These are phyloP conservation scores for Pythium biforme DNA, from an alignment of 352 stramenopile species.

Conservation along the genomic window DNA sequence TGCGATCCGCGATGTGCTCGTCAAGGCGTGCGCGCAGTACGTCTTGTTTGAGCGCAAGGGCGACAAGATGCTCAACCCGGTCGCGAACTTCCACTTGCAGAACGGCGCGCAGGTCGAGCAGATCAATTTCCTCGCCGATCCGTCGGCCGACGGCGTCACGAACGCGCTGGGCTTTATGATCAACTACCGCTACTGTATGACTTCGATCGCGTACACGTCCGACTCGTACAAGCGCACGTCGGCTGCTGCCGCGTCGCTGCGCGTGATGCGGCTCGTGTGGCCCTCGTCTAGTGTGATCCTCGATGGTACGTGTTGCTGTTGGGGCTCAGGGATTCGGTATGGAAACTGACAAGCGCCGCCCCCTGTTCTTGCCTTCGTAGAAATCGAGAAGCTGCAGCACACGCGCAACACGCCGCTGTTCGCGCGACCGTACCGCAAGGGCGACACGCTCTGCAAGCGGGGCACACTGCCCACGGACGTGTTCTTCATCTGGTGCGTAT, in stretches of 20 bases:
- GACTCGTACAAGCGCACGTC: constrained; percentile 80
- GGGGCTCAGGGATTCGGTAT: background rate
- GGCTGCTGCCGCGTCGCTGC: constrained; percentile 57
- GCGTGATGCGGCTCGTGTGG: constrained; percentile 59
- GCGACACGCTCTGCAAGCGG: constrained; percentile 63
- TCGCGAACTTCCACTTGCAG: constrained; percentile 85
- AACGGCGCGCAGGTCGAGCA: constrained; percentile 86
- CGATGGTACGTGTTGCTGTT: constrained; percentile 40
- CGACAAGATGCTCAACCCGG: constrained; percentile 78
- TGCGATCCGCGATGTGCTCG: constrained; percentile 52
- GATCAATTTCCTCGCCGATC: constrained; percentile 80
- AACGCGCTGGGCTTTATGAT: constrained; percentile 77
- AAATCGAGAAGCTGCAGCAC: constrained; percentile 44
- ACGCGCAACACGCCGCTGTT: constrained; percentile 68
- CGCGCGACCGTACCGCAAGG: constrained; percentile 60
- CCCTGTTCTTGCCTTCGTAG: constrained; percentile 21
- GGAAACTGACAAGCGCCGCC: background rate
- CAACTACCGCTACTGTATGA: constrained; percentile 89
- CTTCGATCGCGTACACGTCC: constrained; percentile 68
- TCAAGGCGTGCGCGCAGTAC: constrained; percentile 64
- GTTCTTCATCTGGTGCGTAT: constrained; percentile 77
- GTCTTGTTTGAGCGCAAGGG: constrained; percentile 76
- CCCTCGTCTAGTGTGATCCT: constrained; percentile 50
- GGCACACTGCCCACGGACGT: constrained; percentile 63
- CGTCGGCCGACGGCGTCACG: constrained; percentile 41